A percentile compares a stretch with the other conserved stretches of the same genome.
Evolutionary conservation across 2,329 filamentous ascomycete genomes (phyloP).

Genomic region (Phialocephala subalpina): DNA sequence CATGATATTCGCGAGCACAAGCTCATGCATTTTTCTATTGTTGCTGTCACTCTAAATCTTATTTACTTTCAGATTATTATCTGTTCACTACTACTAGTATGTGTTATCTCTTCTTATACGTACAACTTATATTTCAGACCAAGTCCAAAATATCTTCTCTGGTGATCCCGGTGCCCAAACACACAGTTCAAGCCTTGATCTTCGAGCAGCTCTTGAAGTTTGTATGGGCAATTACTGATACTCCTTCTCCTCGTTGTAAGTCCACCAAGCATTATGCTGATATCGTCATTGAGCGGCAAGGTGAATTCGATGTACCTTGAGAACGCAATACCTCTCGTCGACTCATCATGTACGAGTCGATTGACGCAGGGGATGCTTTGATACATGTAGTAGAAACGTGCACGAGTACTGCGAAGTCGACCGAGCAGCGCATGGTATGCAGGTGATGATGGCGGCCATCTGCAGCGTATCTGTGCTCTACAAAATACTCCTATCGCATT

Average conservation of each 20-base stretch:
- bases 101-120: too few species aligned
- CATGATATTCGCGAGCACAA: too few species aligned
- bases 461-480: not conserved
- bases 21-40: too few species aligned
- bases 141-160: constrained; percentile 1
- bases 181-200: not conserved
- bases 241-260: not conserved
- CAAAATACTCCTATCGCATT: not conserved
- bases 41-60: too few species aligned
- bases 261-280: not conserved
- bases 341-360: not conserved
- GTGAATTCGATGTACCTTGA: not conserved
- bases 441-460: not conserved
- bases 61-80: too few species aligned
- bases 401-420: not conserved
- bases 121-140: not conserved
- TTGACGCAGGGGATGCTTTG: not conserved
- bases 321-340: not conserved
- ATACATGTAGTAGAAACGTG: not conserved
- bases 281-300: not conserved
- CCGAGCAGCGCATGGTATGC: not conserved
- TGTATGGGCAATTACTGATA: not conserved
- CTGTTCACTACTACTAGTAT: too few species aligned
- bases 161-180: not conserved
- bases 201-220: not conserved